Conservation (phyloP, 495 filamentous ascomycete species). For the Xeromyces bisporus region DNA sequence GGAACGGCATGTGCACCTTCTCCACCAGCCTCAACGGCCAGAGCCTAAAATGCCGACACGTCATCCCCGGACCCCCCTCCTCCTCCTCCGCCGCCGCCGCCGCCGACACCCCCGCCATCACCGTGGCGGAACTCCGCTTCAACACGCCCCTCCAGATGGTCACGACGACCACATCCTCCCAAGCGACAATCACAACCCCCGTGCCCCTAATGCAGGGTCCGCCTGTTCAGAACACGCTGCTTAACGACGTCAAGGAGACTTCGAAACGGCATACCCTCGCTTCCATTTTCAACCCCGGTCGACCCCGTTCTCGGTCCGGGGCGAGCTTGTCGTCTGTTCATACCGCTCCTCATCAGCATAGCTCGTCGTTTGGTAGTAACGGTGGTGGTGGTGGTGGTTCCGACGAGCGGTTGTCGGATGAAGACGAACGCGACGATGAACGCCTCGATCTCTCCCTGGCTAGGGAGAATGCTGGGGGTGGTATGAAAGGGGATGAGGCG, state of each 20-base stretch:
- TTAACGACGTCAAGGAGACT: too few relatives aligned
- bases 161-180: constrained; percentile 12
- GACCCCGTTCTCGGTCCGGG: constrained; percentile 8
- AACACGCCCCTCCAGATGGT: constrained; percentile 49
- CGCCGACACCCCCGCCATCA: constrained; percentile 24
- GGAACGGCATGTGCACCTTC: constrained; percentile 76
- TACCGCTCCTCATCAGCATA: constrained; percentile 3
- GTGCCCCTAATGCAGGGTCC: too few relatives aligned
- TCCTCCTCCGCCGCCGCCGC: constrained; percentile 3
- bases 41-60: constrained; percentile 62
- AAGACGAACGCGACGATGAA: constrained; percentile 14
- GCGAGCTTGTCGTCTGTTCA: constrained; percentile 7
- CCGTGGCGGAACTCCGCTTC: constrained; percentile 73
- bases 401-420: constrained; percentile 6
- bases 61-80: constrained; percentile 25
- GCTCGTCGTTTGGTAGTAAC: constrained; percentile 2
- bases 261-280: constrained; percentile 3
- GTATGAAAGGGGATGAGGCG: constrained; percentile 64
- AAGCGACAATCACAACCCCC: constrained; percentile 12
- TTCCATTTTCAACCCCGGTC: constrained; percentile 2
- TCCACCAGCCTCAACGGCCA: constrained; percentile 54
- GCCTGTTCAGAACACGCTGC: too few relatives aligned
- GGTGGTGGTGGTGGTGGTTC: constrained; percentile 1
- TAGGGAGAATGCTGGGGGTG: constrained; percentile 62
- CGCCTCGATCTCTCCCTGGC: constrained; percentile 57